Conservation (phyloP, 2,329 filamentous ascomycete species). For the Pseudopyrenochaeta lycopersici region DNA sequence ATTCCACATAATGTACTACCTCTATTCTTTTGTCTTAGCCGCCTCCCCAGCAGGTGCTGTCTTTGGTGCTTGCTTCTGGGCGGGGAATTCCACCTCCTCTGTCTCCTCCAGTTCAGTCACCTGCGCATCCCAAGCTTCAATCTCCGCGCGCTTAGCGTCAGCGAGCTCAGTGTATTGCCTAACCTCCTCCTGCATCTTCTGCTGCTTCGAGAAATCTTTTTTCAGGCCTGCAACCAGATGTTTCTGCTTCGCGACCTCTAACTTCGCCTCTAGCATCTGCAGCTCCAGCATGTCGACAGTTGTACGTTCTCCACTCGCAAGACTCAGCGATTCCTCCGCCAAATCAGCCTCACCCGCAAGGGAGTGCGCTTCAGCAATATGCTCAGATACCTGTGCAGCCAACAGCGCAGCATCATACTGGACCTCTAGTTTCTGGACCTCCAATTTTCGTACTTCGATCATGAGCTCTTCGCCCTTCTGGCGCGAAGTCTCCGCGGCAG, state of each 20-base stretch:
- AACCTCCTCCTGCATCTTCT: slow-evolving; percentile 17
- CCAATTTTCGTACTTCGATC: slow-evolving; percentile 23
- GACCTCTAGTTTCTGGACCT: slow-evolving; percentile 24
- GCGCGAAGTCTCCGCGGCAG: slow-evolving; percentile 18
- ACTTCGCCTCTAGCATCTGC: slow-evolving; percentile 14
- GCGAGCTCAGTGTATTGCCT: slow-evolving; percentile 13
- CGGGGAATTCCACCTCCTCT: not conserved
- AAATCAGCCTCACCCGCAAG: slow-evolving; percentile 16
- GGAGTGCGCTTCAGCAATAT: slow-evolving; percentile 24
- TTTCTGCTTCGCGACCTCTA: slow-evolving; percentile 25
- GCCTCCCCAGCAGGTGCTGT: slow-evolving; percentile 5
- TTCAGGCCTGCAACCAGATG: slow-evolving; percentile 11
- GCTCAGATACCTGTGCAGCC: slow-evolving; percentile 34
- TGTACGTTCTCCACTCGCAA: slow-evolving; percentile 23
- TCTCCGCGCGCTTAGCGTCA: slow-evolving; percentile 16
- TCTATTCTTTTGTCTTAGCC: slow-evolving; percentile 16
- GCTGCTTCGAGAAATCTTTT: slow-evolving; percentile 13
- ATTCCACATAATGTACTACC: slow-evolving; percentile 4
- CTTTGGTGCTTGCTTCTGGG: not conserved
- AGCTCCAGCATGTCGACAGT: slow-evolving; percentile 22
- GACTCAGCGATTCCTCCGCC: slow-evolving; percentile 15
- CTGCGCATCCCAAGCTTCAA: slow-evolving; percentile 9
- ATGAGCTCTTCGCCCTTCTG: slow-evolving; percentile 19
- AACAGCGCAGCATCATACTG: slow-evolving; percentile 26
- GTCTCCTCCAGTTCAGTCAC: not conserved